Base-by-base conservation (phyloP, 345 rosid genomes). In the Eucalyptus cladocalyx region DNA sequence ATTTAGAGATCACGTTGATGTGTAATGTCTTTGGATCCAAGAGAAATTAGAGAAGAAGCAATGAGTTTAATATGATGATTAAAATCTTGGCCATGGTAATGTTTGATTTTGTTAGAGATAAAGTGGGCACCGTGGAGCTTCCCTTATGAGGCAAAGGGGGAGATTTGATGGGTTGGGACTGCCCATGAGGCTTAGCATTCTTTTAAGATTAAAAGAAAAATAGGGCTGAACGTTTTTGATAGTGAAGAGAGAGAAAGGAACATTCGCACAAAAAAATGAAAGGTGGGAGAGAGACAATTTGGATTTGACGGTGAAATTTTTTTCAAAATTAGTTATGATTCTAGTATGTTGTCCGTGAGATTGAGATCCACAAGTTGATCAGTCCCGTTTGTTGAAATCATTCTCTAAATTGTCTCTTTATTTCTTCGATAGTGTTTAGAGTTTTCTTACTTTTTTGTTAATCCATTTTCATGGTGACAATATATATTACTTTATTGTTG, bases 281-380 rank as follows among this genome's bases (percentile, higher is more conserved):
- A 2, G 58, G 24, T 9, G 58, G 65, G 67, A 5, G 15, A 60
- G 16, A 58, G n/a, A 53, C 58, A 26, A 28, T 60, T 60, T 12
- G 15, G 16, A 60, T 60, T 26, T 11, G 16, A 26, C 15, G n/a
- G 67, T 60, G 67, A 60, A 26, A 1, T 26, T 2, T 2, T 58
- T 26, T 60, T 6, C 58, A 8, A 28, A 60, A 60, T 60, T 11
- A 12, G 32, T 28, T 60, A 60, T 5, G 67, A 60, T 26, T 60
- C 11, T 26, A 28, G 67, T 26, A 60, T 11, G 8, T 60, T 26
- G 67, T 26, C 1, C 16, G 0, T 58, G n/a, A 58, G 65, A 1
- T 58, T 1, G 0, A 11, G 7, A 58, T 58, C 1, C 1, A 26
- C 65, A 58, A 26, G n/a, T 58, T 58, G 65, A 5, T 58, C 1